Evolutionary conservation across 1,284 basidiomycete species (phyloP).

Genomic region (Cronartium ribicola): DNA sequence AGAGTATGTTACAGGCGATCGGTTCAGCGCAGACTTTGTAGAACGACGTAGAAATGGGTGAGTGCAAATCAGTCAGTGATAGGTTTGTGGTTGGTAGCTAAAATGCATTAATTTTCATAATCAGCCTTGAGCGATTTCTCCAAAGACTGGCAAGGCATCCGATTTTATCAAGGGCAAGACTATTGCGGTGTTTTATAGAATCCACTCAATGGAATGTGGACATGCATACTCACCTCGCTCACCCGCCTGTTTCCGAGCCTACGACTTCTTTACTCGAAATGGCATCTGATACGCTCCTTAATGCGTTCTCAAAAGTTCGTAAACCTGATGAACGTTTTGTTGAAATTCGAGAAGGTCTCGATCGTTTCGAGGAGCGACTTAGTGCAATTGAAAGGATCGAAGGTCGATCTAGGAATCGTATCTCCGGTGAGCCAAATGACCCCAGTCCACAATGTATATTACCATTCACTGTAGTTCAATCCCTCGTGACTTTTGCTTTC

Average conservation of each 20-base stretch:
- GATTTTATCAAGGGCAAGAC: constrained; percentile 82
- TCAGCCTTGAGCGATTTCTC: constrained; percentile 84
- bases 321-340: constrained; percentile 96
- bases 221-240: constrained; percentile 87
- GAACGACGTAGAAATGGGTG: constrained; percentile 84
- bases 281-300: constrained; percentile 88
- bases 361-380: constrained; percentile 90
- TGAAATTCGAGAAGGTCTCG: constrained; percentile 80
- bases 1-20: constrained; percentile 96
- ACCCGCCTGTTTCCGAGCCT: constrained; percentile 74
- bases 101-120: neutral
- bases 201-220: constrained; percentile 98
- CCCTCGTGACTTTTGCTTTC: neutral
- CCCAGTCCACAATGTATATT: constrained; percentile 75
- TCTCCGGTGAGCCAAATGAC: constrained; percentile 56
- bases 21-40: constrained; percentile 95
- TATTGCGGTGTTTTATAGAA: constrained; percentile 86
- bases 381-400: constrained; percentile 71
- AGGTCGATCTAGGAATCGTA: constrained; percentile 37
- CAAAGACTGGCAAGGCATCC: constrained; percentile 87
- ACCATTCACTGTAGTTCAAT: neutral
- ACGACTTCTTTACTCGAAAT: constrained; percentile 80
- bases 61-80: constrained; percentile 49
- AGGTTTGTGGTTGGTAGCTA: neutral
- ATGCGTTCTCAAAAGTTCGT: constrained; percentile 86